A percentile compares a stretch with the other conserved stretches of the same genome.
phyloP scores from a whole-genome alignment of 495 filamentous ascomycete genomes.

The Xylona heveae region DNA sequence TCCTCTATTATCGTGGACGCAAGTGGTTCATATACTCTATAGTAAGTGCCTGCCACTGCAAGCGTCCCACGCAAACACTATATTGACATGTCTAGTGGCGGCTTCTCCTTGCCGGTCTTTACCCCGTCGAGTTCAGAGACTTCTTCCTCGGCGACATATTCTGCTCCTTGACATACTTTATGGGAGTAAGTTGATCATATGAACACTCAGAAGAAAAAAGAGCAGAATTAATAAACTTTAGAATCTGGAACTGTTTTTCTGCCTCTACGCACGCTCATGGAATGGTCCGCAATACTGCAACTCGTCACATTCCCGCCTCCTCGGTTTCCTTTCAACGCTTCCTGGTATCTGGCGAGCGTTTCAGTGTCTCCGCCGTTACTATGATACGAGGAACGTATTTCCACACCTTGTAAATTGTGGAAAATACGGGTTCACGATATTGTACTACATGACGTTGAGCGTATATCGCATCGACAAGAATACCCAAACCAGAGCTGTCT shows the following conservation, averaged over 20 bases:
- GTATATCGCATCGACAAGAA: slow-evolving; percentile 56
- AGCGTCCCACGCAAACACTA: neutral
- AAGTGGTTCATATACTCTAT: slow-evolving; percentile 70
- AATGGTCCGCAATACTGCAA: slow-evolving; percentile 53
- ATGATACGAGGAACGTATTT: slow-evolving; percentile 68
- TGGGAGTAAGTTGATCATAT: slow-evolving; percentile 40
- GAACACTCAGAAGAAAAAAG: too few relatives aligned
- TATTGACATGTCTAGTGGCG: slow-evolving; percentile 71
- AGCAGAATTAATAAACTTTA: slow-evolving; percentile 14
- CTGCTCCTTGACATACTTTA: slow-evolving; percentile 79
- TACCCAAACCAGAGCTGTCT: slow-evolving; percentile 35
- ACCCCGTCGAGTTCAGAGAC: slow-evolving; percentile 88
- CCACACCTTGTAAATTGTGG: slow-evolving; percentile 83
- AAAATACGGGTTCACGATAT: slow-evolving; percentile 74
- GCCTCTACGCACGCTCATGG: slow-evolving; percentile 68
- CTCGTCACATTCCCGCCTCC: slow-evolving; percentile 57
- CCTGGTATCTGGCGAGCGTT: slow-evolving; percentile 76
- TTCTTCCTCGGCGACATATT: slow-evolving; percentile 97
- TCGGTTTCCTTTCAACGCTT: slow-evolving; percentile 72
- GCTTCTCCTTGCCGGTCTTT: slow-evolving; percentile 62
- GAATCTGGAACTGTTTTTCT: slow-evolving; percentile 91
- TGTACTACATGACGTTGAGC: slow-evolving; percentile 54
- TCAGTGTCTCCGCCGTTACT: slow-evolving; percentile 79
- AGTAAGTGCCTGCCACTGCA: slow-evolving; percentile 25
- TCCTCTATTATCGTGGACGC: slow-evolving; percentile 56